Conservation (phyloP, 2,329 filamentous ascomycete species). For the Xylaria digitata region DNA sequence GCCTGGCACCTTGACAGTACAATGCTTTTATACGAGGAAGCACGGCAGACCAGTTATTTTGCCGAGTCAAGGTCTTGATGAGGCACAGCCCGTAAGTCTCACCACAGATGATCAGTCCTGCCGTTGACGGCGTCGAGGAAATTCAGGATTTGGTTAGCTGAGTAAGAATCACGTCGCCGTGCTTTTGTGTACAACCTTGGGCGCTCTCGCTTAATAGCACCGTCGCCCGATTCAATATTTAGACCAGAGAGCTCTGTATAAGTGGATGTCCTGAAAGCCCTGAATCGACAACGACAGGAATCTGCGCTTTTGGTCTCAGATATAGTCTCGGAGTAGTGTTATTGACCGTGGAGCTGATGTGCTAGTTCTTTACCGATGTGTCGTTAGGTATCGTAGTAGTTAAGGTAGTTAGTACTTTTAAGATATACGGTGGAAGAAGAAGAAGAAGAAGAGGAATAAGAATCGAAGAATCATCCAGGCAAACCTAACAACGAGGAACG, state of each 20-base stretch:
- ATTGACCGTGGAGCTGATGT: conserved; percentile 4
- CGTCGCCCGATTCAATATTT: conserved; percentile 15
- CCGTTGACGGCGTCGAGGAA: conserved; percentile 40
- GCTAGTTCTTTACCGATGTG: conserved; percentile 1
- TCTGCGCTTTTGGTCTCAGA: neutral
- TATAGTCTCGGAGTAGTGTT: conserved; percentile 2
- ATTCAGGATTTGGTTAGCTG: conserved; percentile 43
- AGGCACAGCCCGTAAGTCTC: conserved; percentile 43
- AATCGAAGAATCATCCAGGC: conserved; percentile 30
- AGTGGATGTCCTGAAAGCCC: neutral
- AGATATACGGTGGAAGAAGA: conserved; percentile 6
- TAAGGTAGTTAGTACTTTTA: conserved; percentile 15
- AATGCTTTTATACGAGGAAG: conserved; percentile 24
- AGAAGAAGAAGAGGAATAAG: conserved; percentile 25
- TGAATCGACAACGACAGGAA: conserved; percentile 20
- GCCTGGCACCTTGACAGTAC: conserved; percentile 20
- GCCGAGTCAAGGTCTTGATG: conserved; percentile 42
- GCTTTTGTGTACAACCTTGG: conserved; percentile 10
- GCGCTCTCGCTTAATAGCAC: conserved; percentile 17
- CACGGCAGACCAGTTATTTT: conserved; percentile 21
- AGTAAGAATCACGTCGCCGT: conserved; percentile 32
- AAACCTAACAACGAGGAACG: conserved; percentile 31
- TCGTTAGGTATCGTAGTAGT: conserved; percentile 17
- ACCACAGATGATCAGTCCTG: conserved; percentile 42
- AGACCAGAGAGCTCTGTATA: conserved; percentile 14